Evolutionary conservation across 805 yeast species (phyloP).

Genomic region (Candida qinlingensis): DNA sequence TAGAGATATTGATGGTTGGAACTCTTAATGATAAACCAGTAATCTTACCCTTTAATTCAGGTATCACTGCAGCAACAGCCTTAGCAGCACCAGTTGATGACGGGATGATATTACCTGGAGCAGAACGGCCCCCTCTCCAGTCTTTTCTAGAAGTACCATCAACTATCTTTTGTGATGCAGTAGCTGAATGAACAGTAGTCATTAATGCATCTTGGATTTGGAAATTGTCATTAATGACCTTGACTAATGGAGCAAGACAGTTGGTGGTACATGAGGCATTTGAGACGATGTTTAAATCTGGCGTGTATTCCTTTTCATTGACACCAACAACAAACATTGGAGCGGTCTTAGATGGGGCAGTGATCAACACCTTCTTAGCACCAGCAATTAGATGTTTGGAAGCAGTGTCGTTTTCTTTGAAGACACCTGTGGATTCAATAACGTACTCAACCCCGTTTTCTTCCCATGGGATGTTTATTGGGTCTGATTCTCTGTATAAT

Average conservation of each 20-base stretch:
- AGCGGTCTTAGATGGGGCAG: conserved; percentile 91
- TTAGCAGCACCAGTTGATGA: conserved; percentile 97
- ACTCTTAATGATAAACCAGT: conserved; percentile 94
- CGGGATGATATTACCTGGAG: conserved; percentile 92
- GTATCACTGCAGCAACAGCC: conserved; percentile 95
- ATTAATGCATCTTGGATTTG: conserved; percentile 89
- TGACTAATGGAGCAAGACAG: conserved; percentile 92
- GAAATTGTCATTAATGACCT: conserved; percentile 78
- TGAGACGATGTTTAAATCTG: conserved; percentile 73
- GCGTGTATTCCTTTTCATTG: conserved; percentile 72
- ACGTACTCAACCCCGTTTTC: conserved; percentile 75
- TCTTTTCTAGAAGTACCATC: conserved; percentile 97
- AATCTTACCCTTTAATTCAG: conserved; percentile 84
- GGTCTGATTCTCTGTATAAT: conserved; percentile 80
- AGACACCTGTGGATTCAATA: conserved; percentile 92
- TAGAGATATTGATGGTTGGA: conserved; percentile 90
- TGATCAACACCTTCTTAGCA: conserved; percentile 91
- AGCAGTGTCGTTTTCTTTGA: conserved; percentile 78
- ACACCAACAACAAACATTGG: conserved; percentile 96
- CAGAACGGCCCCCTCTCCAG: conserved; percentile 98
- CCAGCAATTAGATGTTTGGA: conserved; percentile 82
- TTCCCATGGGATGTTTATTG: conserved; percentile 86
- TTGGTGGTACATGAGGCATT: conserved; percentile 96
- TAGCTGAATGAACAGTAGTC: conserved; percentile 95
- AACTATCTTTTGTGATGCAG: conserved; percentile 94